phyloP scores from a whole-genome alignment of 345 rosid species.

The Populus simonii region DNA sequence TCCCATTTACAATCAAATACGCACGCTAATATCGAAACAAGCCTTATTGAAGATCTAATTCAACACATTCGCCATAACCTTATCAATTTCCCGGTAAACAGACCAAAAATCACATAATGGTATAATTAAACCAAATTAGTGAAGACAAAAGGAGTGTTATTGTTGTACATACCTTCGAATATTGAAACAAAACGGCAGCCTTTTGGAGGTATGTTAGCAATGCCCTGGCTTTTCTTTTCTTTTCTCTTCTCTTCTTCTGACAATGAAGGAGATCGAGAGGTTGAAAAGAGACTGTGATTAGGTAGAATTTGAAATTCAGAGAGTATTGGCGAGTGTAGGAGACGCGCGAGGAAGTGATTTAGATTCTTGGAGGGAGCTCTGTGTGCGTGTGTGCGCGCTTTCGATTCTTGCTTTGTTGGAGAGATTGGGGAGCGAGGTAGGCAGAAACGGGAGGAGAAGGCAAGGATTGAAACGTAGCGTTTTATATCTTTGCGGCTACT shows the following conservation, averaged over 20 bases:
- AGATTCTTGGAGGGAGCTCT: conserved; percentile 21
- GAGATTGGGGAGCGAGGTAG: neutral
- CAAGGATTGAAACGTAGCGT: conserved; percentile 29
- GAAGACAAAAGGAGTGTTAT: neutral
- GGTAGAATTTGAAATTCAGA: neutral
- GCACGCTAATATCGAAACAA: conserved; percentile 15
- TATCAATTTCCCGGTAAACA: conserved; percentile 2
- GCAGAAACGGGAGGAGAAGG: neutral
- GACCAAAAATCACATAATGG: neutral
- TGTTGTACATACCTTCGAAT: conserved; percentile 26
- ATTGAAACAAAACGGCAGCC: conserved; percentile 13
- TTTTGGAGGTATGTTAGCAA: conserved; percentile 7
- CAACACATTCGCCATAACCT: conserved; percentile 25
- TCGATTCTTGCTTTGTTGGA: neutral
- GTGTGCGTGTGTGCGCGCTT: neutral
- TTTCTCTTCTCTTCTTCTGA: conserved; percentile 4
- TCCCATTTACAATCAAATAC: conserved; percentile 9
- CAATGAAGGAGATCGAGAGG: conserved; percentile 12
- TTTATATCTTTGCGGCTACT: conserved; percentile 30
- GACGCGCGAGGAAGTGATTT: conserved; percentile 22
- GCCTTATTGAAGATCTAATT: conserved; percentile 22
- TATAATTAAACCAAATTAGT: neutral
- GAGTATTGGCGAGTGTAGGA: neutral
- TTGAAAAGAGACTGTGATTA: neutral
- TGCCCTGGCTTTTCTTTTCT: conserved; percentile 6